Conservation (phyloP, 371 early-diverging fungal genomes). For the Fennellomyces sp. region DNA sequence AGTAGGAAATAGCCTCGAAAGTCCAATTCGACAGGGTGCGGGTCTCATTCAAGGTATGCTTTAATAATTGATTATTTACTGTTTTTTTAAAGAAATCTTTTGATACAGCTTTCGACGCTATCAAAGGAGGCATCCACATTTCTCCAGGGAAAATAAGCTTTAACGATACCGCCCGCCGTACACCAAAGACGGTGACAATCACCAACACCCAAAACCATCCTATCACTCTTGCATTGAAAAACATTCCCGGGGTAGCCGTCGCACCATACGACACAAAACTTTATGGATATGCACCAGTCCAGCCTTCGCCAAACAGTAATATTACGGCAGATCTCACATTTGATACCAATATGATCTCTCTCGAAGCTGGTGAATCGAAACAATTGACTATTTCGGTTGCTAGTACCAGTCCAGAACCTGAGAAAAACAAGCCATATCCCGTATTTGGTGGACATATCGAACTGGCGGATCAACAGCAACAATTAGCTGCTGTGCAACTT, state of each 20-base stretch:
- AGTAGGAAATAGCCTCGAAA: slow-evolving; percentile 24
- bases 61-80: neutral
- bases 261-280: slow-evolving; percentile 36
- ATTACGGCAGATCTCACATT: slow-evolving; percentile 35
- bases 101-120: slow-evolving; percentile 53
- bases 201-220: slow-evolving; percentile 54
- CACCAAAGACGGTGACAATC: slow-evolving; percentile 39
- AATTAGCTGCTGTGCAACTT: slow-evolving; percentile 28
- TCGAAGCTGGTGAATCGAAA: slow-evolving; percentile 44
- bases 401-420: neutral
- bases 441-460: slow-evolving; percentile 48
- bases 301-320: slow-evolving; percentile 21
- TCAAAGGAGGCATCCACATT: slow-evolving; percentile 53
- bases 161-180: slow-evolving; percentile 59
- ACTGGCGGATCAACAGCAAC: slow-evolving; percentile 11
- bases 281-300: slow-evolving; percentile 28
- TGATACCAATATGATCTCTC: slow-evolving; percentile 27
- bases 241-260: slow-evolving; percentile 36
- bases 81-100: neutral
- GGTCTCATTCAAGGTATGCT: slow-evolving; percentile 70
- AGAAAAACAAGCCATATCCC: slow-evolving; percentile 21
- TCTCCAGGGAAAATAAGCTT: slow-evolving; percentile 69
- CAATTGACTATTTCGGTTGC: slow-evolving; percentile 13
- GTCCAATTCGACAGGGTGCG: slow-evolving; percentile 68
- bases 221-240: neutral